Evolutionary conservation across 345 rosid genomes (phyloP).

Genomic region (Laguncularia racemosa): DNA sequence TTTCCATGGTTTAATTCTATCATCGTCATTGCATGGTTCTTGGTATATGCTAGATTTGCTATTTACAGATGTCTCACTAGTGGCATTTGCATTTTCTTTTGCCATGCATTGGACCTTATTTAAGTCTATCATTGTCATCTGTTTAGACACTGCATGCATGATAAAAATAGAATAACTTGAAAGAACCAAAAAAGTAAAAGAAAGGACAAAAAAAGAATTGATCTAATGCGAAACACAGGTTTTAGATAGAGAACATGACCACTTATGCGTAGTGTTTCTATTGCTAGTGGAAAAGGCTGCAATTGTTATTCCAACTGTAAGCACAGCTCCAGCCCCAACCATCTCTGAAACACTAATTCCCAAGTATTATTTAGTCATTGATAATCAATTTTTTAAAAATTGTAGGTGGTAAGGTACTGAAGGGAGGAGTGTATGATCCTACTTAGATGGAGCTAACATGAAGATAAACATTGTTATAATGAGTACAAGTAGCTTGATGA

Average conservation of each 20-base stretch:
- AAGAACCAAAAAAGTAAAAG: not conserved
- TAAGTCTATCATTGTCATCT: slow-evolving; percentile 38
- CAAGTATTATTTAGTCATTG: slow-evolving; percentile 35
- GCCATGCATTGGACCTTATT: slow-evolving; percentile 20
- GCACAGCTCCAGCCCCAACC: slow-evolving; percentile 54
- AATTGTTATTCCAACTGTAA: slow-evolving; percentile 48
- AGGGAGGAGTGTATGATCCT: too few relatives aligned
- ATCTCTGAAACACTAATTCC: slow-evolving; percentile 76
- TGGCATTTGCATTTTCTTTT: slow-evolving; percentile 22
- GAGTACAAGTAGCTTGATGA: too few relatives aligned
- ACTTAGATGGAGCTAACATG: too few relatives aligned
- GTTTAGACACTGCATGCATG: slow-evolving; percentile 40
- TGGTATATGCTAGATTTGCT: too few relatives aligned
- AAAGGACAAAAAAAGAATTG: not conserved
- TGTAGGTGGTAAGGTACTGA: too few relatives aligned
- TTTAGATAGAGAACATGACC: not conserved
- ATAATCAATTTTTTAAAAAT: not conserved
- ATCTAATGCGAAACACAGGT: too few relatives aligned
- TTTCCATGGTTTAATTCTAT: too few relatives aligned
- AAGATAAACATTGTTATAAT: too few relatives aligned
- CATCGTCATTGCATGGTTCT: too few relatives aligned
- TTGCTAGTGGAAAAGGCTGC: slow-evolving; percentile 56
- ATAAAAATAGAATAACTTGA: not conserved
- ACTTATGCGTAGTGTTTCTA: slow-evolving; percentile 48
- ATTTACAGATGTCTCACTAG: slow-evolving; percentile 21